Percentiles rank a stretch among this genome's conserved stretches.
Evolutionary conservation across 768 basidiomycete species (phyloP).

Genomic region (Lentinula guzmanii): DNA sequence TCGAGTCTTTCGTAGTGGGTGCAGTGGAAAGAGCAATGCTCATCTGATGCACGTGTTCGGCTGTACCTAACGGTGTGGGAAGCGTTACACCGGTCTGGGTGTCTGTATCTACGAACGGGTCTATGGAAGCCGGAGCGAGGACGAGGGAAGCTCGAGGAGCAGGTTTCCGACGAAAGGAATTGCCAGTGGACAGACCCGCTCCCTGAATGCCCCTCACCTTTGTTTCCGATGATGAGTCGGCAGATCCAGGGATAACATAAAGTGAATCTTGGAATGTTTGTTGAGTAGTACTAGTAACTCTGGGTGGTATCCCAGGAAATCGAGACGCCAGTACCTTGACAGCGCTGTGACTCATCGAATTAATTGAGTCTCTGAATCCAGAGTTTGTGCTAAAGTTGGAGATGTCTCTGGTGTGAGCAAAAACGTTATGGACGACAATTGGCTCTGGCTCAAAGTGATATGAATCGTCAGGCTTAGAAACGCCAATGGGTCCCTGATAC

Average conservation of each 20-base stretch:
- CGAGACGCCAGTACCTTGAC: constrained; percentile 46
- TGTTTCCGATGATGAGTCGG: constrained; percentile 16
- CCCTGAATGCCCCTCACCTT: background rate
- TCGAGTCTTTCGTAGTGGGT: background rate
- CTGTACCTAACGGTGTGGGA: background rate
- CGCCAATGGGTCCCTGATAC: background rate
- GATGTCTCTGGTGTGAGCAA: background rate
- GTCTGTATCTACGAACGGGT: constrained; percentile 7
- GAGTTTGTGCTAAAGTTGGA: background rate
- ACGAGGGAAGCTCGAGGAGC: constrained; percentile 1
- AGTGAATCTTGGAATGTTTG: constrained; percentile 9
- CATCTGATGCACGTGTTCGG: constrained; percentile 2
- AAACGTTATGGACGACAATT: background rate
- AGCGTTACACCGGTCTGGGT: background rate
- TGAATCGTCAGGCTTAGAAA: background rate
- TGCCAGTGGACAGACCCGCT: constrained; percentile 1
- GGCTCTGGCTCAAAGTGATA: background rate
- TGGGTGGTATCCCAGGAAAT: constrained; percentile 47
- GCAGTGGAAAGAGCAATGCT: background rate
- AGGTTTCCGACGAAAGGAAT: background rate
- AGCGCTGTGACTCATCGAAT: constrained; percentile 28
- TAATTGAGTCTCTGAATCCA: constrained; percentile 28
- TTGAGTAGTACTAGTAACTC: constrained; percentile 20
- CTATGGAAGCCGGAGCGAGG: constrained; percentile 7
- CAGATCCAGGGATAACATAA: background rate